Evolutionary conservation across 257 asterid genomes (phyloP).

Genomic region (Marsdenia floribunda): DNA sequence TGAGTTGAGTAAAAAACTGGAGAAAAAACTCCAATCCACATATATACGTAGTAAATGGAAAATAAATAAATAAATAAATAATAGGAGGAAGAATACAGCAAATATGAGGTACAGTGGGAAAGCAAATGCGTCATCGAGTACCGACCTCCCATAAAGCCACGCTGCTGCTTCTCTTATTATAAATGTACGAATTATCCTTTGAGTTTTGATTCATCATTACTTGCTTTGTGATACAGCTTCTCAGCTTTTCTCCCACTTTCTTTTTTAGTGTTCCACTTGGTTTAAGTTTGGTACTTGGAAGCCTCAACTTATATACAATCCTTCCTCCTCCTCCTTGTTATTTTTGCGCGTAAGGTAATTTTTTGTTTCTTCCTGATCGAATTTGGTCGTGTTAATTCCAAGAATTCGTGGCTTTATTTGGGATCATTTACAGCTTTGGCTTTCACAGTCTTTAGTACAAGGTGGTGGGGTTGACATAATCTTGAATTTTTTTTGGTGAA

Average conservation of each 20-base stretch:
- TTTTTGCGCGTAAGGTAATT: background rate
- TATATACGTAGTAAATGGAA: too few relatives aligned
- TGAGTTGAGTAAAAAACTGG: too few relatives aligned
- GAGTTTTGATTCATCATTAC: background rate
- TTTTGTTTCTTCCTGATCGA: background rate
- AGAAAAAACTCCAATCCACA: too few relatives aligned
- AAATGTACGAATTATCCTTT: background rate
- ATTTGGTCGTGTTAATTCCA: background rate
- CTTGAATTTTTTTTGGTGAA: background rate
- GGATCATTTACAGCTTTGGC: background rate
- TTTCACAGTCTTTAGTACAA: background rate
- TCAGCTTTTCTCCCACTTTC: background rate
- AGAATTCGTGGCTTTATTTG: background rate
- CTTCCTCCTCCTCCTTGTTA: background rate
- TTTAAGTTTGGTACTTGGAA: background rate
- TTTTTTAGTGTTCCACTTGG: background rate
- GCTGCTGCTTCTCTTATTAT: background rate
- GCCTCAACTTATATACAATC: background rate
- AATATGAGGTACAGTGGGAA: background rate
- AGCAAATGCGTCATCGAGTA: background rate
- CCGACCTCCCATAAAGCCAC: background rate
- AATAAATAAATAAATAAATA: too few relatives aligned
- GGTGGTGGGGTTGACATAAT: background rate
- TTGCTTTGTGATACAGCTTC: background rate
- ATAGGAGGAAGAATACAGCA: too few relatives aligned